Base-by-base conservation (phyloP, 2,329 filamentous ascomycete species). In the Colletotrichum sp. region DNA sequence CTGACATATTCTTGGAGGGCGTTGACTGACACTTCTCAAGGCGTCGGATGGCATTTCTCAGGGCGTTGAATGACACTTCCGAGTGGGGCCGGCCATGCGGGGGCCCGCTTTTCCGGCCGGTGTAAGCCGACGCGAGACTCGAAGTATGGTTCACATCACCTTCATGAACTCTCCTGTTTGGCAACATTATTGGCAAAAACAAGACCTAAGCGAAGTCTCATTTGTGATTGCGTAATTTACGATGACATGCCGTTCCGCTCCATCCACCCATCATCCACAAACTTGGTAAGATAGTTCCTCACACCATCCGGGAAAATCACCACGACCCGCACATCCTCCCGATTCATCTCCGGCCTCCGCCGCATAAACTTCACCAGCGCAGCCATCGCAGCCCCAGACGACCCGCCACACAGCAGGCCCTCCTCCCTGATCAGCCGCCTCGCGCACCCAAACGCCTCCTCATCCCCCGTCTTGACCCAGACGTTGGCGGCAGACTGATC, bases 181-280 rank as follows among this genome's bases (percentile, higher is more conserved):
- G 18, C 1, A 9, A 38, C 4, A 38, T 38, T 18, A 1, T n/a
- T 12, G 5, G 18, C 2, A n/a, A 38, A 6, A 43, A 9, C 0
- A 43, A 10, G 38, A 8, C 3, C 38, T 9, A 0, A 9, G 5
- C 3, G 2, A 43, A 2, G 1, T n/a, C 36, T 0, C 16, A 5
- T 9, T 43, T 18, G 1, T 43, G 8, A 43, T 18, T 0, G 16
- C 38, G 16, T n/a, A 6, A 43, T 18, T 43, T 5, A n/a, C 8
- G 8, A 43, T 10, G 38, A n/a, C 38, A 10, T 43, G 38, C 16
- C 38, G 15, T 43, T 43, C 38, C 16, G 8, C 38, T 43, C 38
- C 38, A 43, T 43, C 16, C 38, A 43, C 16, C 16, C 38, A 16
- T 43, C 38, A 10, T 43, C 38, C 38, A 43, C 38, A 18, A 43